phyloP scores from a whole-genome alignment of 2,329 filamentous ascomycete species.

The Byssothecium circinans region DNA sequence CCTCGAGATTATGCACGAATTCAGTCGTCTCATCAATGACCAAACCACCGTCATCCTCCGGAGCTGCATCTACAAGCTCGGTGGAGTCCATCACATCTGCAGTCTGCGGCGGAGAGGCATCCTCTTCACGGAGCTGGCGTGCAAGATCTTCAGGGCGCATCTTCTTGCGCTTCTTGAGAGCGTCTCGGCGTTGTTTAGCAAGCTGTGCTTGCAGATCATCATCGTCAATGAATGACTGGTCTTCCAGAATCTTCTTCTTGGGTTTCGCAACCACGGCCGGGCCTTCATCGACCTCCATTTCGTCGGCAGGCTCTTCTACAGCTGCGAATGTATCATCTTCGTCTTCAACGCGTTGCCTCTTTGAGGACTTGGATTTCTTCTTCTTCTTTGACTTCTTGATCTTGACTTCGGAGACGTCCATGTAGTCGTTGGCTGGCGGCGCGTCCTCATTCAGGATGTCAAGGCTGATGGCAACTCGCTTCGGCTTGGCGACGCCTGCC shows the following conservation, averaged over 20 bases:
- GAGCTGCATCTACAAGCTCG: constrained; percentile 46
- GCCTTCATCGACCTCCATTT: constrained; percentile 74
- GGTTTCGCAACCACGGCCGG: constrained; percentile 29
- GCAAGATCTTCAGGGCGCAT: constrained; percentile 84
- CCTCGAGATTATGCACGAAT: constrained; percentile 83
- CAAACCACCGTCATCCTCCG: constrained; percentile 63
- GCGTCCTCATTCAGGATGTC: constrained; percentile 69
- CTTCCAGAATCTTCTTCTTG: constrained; percentile 67
- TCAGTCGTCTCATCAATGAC: constrained; percentile 96
- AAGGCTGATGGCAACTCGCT: constrained; percentile 72
- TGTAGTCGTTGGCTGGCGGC: constrained; percentile 79
- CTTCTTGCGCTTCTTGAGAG: constrained; percentile 90
- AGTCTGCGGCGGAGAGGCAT: constrained; percentile 50
- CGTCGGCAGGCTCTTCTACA: constrained; percentile 33
- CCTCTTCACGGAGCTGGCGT: constrained; percentile 71
- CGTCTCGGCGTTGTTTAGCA: constrained; percentile 77
- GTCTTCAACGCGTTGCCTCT: constrained; percentile 50
- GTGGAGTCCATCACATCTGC: constrained; percentile 61
- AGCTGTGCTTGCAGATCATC: constrained; percentile 88
- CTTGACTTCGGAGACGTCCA: constrained; percentile 84
- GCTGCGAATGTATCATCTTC: constrained; percentile 59
- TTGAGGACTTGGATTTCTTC: constrained; percentile 33
- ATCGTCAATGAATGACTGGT: constrained; percentile 80
- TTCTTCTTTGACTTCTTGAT: constrained; percentile 65
- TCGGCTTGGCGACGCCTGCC: constrained; percentile 58